Evolutionary conservation across 2,329 filamentous ascomycete genomes (phyloP), one percentile per base, ranked within the genome.

Genomic region (Graphiopsis chlorocephala): DNA sequence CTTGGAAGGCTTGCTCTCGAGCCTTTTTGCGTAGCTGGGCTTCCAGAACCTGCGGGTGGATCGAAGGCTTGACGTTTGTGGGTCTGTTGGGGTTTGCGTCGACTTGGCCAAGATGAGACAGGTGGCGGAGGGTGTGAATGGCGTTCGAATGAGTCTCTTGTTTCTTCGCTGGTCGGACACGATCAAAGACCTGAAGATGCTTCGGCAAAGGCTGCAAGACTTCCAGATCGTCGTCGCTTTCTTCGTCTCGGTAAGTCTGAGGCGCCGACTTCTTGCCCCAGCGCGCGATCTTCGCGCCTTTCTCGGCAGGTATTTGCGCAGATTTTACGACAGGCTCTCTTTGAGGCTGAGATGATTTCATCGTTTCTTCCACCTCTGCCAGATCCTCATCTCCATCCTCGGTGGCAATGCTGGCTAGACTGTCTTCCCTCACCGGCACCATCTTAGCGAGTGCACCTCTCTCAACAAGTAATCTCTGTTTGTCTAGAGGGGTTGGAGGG

Each of bases 1-100:
- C 92, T 48, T 85, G 78, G 66, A 87, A 87, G 52, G 93, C 93
- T 77, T 99, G 95, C 66, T 90, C 84, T 52, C 91, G 87, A 6
- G 92, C 93, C 66, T 88, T 88, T 68, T 87, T 85, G 42, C 90
- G 83, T 8, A 98, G 80, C 35, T 82, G 84, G 11, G 83, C 79
- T 53, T 93, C 87, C 62, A 97, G 83, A 69, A 95, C 87, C 29
- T 83, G 85, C 0, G 84, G 81, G 8, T 86, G 92, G 82, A 97
- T 90, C 10, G 82, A 83, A 53, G 79, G 79, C 65, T 81, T 84
- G 60, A 73, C 74, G 70, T 91, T 88, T 61, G 87, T 72, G 86
- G 87, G 72, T 84, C 87, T 58, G 89, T 90, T 2, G 90, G 76
- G 69, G 66, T 76, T 66, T 66, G 72, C 63, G 56, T 78, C 76